phyloP scores from a whole-genome alignment of 768 basidiomycete genomes.

The Collybia mongolica region DNA sequence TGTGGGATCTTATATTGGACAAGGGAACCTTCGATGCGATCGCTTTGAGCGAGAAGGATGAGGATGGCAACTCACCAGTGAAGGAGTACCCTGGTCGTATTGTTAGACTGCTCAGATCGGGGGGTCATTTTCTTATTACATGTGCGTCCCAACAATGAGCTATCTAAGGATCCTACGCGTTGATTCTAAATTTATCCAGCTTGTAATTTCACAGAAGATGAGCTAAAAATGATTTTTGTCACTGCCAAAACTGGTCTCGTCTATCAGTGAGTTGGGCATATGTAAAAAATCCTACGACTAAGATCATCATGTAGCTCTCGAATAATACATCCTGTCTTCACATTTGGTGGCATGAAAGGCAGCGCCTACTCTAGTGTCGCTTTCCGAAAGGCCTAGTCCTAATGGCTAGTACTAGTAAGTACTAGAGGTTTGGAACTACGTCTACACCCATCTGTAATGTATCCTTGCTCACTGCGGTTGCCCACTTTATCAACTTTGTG shows the following conservation, averaged over 20 bases:
- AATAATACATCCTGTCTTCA: conserved; percentile 70
- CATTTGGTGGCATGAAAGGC: conserved; percentile 77
- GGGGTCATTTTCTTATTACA: conserved; percentile 75
- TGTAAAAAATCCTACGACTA: background rate
- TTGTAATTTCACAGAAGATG: conserved; percentile 84
- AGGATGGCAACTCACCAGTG: conserved; percentile 48
- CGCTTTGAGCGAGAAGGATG: conserved; percentile 63
- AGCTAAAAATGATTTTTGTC: conserved; percentile 56
- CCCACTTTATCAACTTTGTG: conserved; percentile 61
- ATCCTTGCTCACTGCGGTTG: conserved; percentile 62
- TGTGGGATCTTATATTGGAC: conserved; percentile 78
- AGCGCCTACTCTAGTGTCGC: conserved; percentile 71
- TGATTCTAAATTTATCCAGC: conserved; percentile 34
- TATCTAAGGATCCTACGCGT: too few species aligned
- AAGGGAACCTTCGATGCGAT: conserved; percentile 93
- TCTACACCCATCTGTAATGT: conserved; percentile 67
- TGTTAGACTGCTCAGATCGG: conserved; percentile 55
- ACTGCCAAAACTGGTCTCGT: conserved; percentile 44
- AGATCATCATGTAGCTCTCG: conserved; percentile 47
- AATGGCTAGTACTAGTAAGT: background rate
- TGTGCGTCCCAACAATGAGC: conserved; percentile 48
- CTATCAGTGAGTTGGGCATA: conserved; percentile 58
- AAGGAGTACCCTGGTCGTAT: conserved; percentile 62
- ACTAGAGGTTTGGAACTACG: conserved; percentile 36
- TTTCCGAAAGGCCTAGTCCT: conserved; percentile 42